These are phyloP conservation scores for Haplographium delicatum DNA, from an alignment of 495 filamentous ascomycete genomes.

Conservation along the genomic window DNA sequence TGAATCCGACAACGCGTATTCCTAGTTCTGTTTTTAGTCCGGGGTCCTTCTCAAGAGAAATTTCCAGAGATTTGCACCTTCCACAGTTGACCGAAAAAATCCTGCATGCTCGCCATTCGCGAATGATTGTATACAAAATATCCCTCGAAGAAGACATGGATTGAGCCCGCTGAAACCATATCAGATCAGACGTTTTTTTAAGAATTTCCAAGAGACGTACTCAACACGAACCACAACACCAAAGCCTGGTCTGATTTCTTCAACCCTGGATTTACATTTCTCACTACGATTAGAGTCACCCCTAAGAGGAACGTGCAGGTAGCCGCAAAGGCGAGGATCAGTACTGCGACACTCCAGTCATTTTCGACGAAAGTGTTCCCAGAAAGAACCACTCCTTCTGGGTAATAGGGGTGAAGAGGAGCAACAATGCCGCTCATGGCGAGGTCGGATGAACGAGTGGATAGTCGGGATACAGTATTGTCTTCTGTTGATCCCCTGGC, in stretches of 20 bases:
- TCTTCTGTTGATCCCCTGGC: too few relatives aligned
- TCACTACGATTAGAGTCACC: slow-evolving; percentile 37
- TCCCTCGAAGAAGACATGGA: slow-evolving; percentile 55
- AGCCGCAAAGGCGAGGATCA: slow-evolving; percentile 43
- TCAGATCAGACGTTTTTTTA: not conserved
- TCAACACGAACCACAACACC: slow-evolving; percentile 58
- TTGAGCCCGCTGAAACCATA: slow-evolving; percentile 37
- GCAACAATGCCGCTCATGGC: too few relatives aligned
- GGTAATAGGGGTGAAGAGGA: slow-evolving; percentile 40
- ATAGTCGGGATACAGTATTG: too few relatives aligned
- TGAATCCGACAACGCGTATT: slow-evolving; percentile 54
- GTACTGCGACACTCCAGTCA: slow-evolving; percentile 37
- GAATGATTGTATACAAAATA: slow-evolving; percentile 46
- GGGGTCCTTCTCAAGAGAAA: too few relatives aligned
- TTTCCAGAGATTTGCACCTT: too few relatives aligned
- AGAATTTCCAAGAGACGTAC: slow-evolving; percentile 27
- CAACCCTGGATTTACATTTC: slow-evolving; percentile 33
- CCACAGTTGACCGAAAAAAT: slow-evolving; percentile 56
- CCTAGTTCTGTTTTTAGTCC: too few relatives aligned
- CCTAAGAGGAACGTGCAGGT: slow-evolving; percentile 40
- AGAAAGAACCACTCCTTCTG: slow-evolving; percentile 36
- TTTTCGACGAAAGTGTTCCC: slow-evolving; percentile 41
- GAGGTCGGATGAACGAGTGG: too few relatives aligned
- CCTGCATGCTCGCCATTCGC: slow-evolving; percentile 36
- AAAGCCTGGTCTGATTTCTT: slow-evolving; percentile 37